phyloP scores from a whole-genome alignment of 2,329 filamentous ascomycete species.

The Cladophialophora carrionii region DNA sequence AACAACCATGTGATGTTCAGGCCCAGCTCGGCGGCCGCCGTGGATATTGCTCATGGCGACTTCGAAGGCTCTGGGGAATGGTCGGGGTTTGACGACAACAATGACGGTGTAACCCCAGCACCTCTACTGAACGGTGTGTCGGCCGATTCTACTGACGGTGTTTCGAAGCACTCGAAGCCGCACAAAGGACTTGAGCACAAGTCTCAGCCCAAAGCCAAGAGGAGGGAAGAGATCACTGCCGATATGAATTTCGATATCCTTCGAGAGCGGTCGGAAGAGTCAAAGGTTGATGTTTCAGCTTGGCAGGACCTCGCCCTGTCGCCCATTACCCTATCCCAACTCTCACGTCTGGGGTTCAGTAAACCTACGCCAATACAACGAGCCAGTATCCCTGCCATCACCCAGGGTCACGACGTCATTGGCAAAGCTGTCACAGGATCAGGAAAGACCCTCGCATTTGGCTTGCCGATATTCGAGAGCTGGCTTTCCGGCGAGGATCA shows the following conservation, averaged over 20 bases:
- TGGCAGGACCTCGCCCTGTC: constrained; percentile 79
- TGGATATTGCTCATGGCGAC: constrained; percentile 41
- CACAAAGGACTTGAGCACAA: constrained; percentile 24
- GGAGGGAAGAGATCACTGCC: constrained; percentile 23
- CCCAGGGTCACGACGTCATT: constrained; percentile 85
- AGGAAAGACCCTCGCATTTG: constrained; percentile 94
- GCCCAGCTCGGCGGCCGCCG: constrained; percentile 46
- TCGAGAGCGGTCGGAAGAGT: constrained; percentile 50
- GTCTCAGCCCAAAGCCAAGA: constrained; percentile 24
- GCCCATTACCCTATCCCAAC: constrained; percentile 68
- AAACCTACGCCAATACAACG: constrained; percentile 82
- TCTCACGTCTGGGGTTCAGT: constrained; percentile 78
- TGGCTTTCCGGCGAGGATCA: constrained; percentile 59
- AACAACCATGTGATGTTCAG: constrained; percentile 68
- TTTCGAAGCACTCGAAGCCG: constrained; percentile 1
- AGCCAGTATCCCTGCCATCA: constrained; percentile 76
- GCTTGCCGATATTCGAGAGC: constrained; percentile 85
- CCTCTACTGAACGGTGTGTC: background rate
- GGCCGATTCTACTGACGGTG: background rate
- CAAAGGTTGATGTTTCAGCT: constrained; percentile 70
- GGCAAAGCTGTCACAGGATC: constrained; percentile 96
- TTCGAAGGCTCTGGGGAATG: constrained; percentile 60
- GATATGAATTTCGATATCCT: constrained; percentile 31
- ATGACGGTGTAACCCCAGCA: constrained; percentile 40
- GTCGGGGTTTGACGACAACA: constrained; percentile 64